Percentiles rank a stretch among this genome's conserved stretches.
phyloP scores from a whole-genome alignment of 148 eudicot species.

The Persicaria tinctoria region DNA sequence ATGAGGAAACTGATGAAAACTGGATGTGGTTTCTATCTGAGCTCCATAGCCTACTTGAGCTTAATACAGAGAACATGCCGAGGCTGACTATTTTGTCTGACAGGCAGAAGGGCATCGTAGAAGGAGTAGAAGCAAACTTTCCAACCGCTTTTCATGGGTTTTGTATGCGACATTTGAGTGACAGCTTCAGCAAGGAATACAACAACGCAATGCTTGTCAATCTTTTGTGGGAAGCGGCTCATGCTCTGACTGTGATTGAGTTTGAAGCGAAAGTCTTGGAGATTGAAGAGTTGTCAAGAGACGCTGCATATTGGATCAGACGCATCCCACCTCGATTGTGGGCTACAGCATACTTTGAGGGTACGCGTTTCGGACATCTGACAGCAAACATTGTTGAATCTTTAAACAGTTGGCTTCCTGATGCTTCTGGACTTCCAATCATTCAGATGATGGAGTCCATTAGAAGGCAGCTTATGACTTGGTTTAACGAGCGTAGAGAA shows the following conservation, averaged over 20 bases:
- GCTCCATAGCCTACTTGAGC: constrained; percentile 41
- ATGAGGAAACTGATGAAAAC: constrained; percentile 52
- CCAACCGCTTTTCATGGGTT: constrained; percentile 56
- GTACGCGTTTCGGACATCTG: constrained; percentile 50
- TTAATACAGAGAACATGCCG: constrained; percentile 56
- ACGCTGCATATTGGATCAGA: constrained; percentile 48
- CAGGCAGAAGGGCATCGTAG: constrained; percentile 43
- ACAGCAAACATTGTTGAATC: constrained; percentile 44
- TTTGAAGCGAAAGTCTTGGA: constrained; percentile 39
- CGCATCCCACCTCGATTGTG: constrained; percentile 48
- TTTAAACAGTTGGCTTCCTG: constrained; percentile 36
- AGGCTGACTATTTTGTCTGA: constrained; percentile 52
- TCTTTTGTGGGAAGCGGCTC: constrained; percentile 53
- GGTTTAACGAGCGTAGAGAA: constrained; percentile 61
- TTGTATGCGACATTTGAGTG: constrained; percentile 51
- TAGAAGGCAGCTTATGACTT: constrained; percentile 55
- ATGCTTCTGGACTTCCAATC: constrained; percentile 51
- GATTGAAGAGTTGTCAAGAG: constrained; percentile 41
- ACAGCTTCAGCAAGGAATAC: constrained; percentile 45
- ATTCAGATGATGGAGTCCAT: constrained; percentile 53
- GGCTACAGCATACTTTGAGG: constrained; percentile 60
- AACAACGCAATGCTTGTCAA: constrained; percentile 32
- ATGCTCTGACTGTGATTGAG: constrained; percentile 35
- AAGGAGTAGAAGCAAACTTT: constrained; percentile 48
- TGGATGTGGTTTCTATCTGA: constrained; percentile 69